Base-by-base conservation (phyloP, 1,284 basidiomycete genomes). In the Marasmius oreades region DNA sequence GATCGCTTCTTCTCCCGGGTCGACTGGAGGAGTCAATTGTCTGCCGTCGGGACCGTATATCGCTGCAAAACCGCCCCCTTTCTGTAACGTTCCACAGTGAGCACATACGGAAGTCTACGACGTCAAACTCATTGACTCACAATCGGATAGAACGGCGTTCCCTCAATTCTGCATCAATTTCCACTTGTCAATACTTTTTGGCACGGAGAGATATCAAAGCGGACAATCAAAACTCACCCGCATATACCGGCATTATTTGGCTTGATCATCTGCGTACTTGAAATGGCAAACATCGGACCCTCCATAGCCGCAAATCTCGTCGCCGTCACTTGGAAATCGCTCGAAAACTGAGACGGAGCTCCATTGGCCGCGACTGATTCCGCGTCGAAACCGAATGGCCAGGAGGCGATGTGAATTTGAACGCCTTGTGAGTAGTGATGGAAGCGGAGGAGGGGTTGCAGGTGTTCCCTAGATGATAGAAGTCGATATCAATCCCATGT, bases 51-150 rank as follows among this genome's bases (percentile, higher is more conserved):
- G 63, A 6, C 55, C 59, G 39, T 62, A 64, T 7, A 64, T 62
- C 10, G 63, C 63, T 22, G 63, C 61, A 48, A 61, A 64, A 12
- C 63, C 63, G 16, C 63, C 63, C 11, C 63, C 63, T 31, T 42
- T 42, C 62, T 62, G 33, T n/a, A 5, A 12, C 16, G 37, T 5
- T 1, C 11, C n/a, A 47, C 2, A 20, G 4, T 3, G 4, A 45
- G 18, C 11, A 45, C 12, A 24, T 18, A 23, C 11, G 44, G 6
- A 24, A 18, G 31, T 24, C 6, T 5, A 31, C 36, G n/a, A 37
- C 12, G 36, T 3, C 10, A 37, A 8, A 3, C 26, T 18, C 5
- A 31, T 31, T 10, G 28, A 56, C 43, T 48, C 47, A 53, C 56
- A 18, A 28, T 37, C 24, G 55, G 55, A 26, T 58, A 59, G 54